Conservation (phyloP, 495 filamentous ascomycete species). For the Xylaria nigripes region DNA sequence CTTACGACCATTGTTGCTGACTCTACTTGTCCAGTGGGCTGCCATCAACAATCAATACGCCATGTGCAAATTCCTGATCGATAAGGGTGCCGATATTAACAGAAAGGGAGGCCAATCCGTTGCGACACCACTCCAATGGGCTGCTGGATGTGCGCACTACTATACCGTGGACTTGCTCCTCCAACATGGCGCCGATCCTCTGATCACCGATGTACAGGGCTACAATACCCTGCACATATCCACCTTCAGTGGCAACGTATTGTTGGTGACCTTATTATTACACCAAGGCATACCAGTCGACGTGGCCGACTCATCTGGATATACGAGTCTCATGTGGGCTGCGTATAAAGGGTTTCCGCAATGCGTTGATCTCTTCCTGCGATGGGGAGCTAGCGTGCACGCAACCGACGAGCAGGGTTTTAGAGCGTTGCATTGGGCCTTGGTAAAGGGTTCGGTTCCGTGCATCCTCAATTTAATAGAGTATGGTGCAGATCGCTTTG, state of each 20-base stretch:
- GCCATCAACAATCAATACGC: slow-evolving; percentile 98
- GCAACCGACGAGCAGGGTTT: slow-evolving; percentile 84
- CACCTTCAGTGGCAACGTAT: slow-evolving; percentile 95
- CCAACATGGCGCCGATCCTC: slow-evolving; percentile 78
- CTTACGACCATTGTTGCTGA: slow-evolving; percentile 17
- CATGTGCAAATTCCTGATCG: slow-evolving; percentile 89
- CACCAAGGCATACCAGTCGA: slow-evolving; percentile 94
- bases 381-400: slow-evolving; percentile 93
- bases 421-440: slow-evolving; percentile 90
- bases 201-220: slow-evolving; percentile 82
- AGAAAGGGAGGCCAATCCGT: slow-evolving; percentile 89
- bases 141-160: slow-evolving; percentile 87
- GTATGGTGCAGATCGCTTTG: slow-evolving; percentile 88
- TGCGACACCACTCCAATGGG: slow-evolving; percentile 93
- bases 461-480: slow-evolving; percentile 90
- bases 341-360: slow-evolving; percentile 91
- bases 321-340: slow-evolving; percentile 96
- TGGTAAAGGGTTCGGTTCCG: slow-evolving; percentile 79
- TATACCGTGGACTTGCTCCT: slow-evolving; percentile 70
- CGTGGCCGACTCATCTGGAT: slow-evolving; percentile 74
- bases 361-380: slow-evolving; percentile 85
- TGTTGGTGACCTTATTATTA: slow-evolving; percentile 71
- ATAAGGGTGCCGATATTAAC: slow-evolving; percentile 85
- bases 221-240: slow-evolving; percentile 96
- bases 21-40: slow-evolving; percentile 65